Conservation (phyloP, 1,139 yeast species). For the Scheffersomyces titani region DNA sequence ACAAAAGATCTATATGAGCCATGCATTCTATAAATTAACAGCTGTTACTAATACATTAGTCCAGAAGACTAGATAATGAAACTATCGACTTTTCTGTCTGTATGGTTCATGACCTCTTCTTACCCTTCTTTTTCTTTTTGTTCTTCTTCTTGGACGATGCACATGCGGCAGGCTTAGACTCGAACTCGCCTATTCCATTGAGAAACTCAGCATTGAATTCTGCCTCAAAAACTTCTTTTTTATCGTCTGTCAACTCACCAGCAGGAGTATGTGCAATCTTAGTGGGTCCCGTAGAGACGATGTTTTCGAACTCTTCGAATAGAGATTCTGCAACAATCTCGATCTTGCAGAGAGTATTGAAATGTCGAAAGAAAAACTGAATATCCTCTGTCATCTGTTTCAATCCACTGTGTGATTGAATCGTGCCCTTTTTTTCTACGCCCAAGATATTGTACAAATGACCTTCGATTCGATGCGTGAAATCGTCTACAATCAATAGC, state of each 20-base stretch:
- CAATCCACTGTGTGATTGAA: not conserved
- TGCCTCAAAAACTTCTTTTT: slow-evolving; percentile 11
- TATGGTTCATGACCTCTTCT: slow-evolving; percentile 2
- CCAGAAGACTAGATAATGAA: not conserved
- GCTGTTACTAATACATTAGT: slow-evolving; percentile 1
- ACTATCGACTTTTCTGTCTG: not conserved
- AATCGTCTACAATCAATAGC: slow-evolving; percentile 6
- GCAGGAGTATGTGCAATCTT: not conserved
- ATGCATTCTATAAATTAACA: not conserved
- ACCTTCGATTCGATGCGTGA: slow-evolving; percentile 15
- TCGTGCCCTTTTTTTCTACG: not conserved
- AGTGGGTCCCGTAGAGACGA: slow-evolving; percentile 19
- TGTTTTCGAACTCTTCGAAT: slow-evolving; percentile 27
- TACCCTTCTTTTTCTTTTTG: slow-evolving; percentile 13
- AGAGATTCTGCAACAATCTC: slow-evolving; percentile 30
- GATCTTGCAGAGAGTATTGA: slow-evolving; percentile 33
- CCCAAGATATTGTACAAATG: slow-evolving; percentile 12
- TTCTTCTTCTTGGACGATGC: slow-evolving; percentile 21
- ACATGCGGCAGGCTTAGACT: slow-evolving; percentile 8
- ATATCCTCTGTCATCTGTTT: slow-evolving; percentile 16
- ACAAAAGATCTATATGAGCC: not conserved
- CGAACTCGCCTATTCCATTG: slow-evolving; percentile 22
- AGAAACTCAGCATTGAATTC: slow-evolving; percentile 28
- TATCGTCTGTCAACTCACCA: slow-evolving; percentile 6
- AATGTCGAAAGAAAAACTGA: slow-evolving; percentile 25